phyloP scores from a whole-genome alignment of 202 grass and related monocot species.

The Alloteropsis angusta region DNA sequence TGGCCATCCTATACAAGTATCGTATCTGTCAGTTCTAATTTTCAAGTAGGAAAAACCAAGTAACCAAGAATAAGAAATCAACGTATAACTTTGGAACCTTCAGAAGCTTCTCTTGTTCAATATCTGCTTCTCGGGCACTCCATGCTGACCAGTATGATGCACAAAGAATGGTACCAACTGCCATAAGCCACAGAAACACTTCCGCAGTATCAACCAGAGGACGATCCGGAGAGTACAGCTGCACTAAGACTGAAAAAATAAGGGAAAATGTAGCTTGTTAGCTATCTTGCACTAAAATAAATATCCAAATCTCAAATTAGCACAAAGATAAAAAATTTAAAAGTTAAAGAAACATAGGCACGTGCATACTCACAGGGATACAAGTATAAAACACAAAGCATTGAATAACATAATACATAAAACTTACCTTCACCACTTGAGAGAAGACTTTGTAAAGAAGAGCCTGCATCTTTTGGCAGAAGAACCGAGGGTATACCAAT shows the following conservation, averaged over 20 bases:
- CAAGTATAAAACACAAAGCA: constrained; percentile 10
- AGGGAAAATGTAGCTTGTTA: background rate
- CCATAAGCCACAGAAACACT: constrained; percentile 99
- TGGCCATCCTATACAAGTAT: constrained; percentile 56
- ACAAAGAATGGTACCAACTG: constrained; percentile 93
- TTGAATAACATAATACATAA: constrained; percentile 5
- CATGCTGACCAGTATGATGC: constrained; percentile 98
- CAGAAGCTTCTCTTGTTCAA: constrained; percentile 88
- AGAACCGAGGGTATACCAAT: constrained; percentile 85
- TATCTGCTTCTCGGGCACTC: constrained; percentile 73
- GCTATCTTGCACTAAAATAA: background rate
- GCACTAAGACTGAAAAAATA: constrained; percentile 60
- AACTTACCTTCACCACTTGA: constrained; percentile 48
- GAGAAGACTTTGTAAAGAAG: constrained; percentile 40
- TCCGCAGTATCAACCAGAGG: constrained; percentile 90
- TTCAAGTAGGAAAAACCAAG: constrained; percentile 10
- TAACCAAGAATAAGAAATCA: constrained; percentile 8
- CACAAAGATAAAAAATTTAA: constrained; percentile 2
- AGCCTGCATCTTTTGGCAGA: constrained; percentile 84
- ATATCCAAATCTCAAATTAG: background rate
- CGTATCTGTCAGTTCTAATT: constrained; percentile 2
- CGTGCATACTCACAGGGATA: background rate
- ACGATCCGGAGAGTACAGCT: constrained; percentile 89
- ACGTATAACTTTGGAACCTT: constrained; percentile 46
- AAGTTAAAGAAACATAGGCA: background rate